These are phyloP conservation scores for Trypanosoma mega DNA, from an alignment of 208 protist genomes.

Conservation along the genomic window DNA sequence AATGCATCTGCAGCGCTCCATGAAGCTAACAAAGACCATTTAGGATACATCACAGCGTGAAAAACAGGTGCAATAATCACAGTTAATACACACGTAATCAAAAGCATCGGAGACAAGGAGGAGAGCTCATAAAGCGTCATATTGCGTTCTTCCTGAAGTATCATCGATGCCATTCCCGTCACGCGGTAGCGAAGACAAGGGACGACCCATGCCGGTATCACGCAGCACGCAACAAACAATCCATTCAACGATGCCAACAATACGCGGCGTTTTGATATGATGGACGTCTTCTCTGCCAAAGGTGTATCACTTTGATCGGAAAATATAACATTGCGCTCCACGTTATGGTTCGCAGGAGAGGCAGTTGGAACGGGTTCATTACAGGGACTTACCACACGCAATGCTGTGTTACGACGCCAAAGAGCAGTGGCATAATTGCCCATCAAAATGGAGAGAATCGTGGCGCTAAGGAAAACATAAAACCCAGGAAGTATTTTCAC, in stretches of 20 bases:
- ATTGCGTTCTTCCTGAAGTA: conserved; percentile 18
- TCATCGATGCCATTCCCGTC: conserved; percentile 30
- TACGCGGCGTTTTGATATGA: too few species aligned
- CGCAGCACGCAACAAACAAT: conserved; percentile 23
- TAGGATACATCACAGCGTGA: conserved; percentile 27
- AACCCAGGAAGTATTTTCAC: conserved; percentile 46
- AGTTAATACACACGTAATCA: conserved; percentile 32
- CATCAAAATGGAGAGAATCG: conserved; percentile 45
- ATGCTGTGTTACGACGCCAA: conserved; percentile 48
- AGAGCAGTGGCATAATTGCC: conserved; percentile 65
- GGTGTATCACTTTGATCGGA: background rate
- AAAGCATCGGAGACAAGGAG: conserved; percentile 14
- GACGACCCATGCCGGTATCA: conserved; percentile 32
- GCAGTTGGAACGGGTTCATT: background rate
- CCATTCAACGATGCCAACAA: background rate
- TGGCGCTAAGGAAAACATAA: conserved; percentile 61
- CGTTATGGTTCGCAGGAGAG: background rate
- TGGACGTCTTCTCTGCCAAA: conserved; percentile 1
- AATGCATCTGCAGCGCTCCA: conserved; percentile 92
- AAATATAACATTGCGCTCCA: background rate
- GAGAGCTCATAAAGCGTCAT: conserved; percentile 29
- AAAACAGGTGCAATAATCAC: conserved; percentile 44
- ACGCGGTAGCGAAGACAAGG: conserved; percentile 37
- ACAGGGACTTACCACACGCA: background rate
- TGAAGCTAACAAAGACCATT: conserved; percentile 58